A percentile compares a stretch with the other conserved stretches of the same genome.
Evolutionary conservation across 331 rosid species (phyloP).

Genomic region (Cydonia oblonga): DNA sequence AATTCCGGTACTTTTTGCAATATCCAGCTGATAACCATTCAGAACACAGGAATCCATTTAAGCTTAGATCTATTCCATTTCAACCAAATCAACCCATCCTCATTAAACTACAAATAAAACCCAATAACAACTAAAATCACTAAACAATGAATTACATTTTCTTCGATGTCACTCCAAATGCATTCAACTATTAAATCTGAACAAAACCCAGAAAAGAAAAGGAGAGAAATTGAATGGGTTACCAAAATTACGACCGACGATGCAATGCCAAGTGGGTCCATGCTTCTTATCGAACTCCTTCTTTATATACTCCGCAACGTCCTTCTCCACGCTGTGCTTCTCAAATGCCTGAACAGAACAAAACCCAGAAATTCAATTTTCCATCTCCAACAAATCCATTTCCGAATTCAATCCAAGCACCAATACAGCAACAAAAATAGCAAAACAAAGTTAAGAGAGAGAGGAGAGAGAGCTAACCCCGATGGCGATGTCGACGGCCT

Average conservation of each 20-base stretch:
- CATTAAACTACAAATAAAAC: background rate
- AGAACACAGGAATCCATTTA: background rate
- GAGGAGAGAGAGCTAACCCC: conserved; percentile 29
- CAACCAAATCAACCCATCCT: background rate
- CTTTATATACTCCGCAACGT: conserved; percentile 85
- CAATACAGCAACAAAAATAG: background rate
- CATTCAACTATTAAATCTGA: conserved; percentile 6
- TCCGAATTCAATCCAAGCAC: background rate
- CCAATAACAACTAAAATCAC: conserved; percentile 2
- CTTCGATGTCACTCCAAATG: background rate
- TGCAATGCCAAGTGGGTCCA: conserved; percentile 98
- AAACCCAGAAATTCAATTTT: conserved; percentile 2
- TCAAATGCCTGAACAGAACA: conserved; percentile 59
- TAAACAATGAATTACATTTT: conserved; percentile 1
- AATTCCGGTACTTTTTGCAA: background rate
- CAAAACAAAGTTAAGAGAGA: background rate
- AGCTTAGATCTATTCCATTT: conserved; percentile 28
- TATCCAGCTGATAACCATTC: background rate
- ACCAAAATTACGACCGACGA: conserved; percentile 97
- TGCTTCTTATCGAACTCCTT: conserved; percentile 81
- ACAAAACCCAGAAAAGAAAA: background rate
- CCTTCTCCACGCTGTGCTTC: conserved; percentile 77
- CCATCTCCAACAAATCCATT: background rate
- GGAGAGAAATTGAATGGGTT: background rate
- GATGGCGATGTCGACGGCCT: conserved; percentile 86